Base-by-base conservation (phyloP, 495 filamentous ascomycete genomes). In the Lasiosphaeris hirsuta region DNA sequence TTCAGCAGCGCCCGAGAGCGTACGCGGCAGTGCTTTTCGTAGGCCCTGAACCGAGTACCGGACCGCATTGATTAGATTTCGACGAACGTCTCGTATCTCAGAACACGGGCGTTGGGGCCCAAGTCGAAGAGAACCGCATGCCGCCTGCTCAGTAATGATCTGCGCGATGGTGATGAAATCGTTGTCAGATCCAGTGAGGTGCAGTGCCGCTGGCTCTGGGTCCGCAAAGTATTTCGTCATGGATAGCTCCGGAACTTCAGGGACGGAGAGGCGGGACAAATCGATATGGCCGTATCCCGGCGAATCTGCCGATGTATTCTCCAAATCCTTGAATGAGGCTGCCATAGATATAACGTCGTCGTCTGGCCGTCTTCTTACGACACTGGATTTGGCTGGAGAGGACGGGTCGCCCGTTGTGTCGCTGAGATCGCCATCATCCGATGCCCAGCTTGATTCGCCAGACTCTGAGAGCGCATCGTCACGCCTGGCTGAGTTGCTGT, bases 61-160 rank as follows among this genome's bases (percentile, higher is more conserved):
- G 6, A 68, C 64, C 11, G 73, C 59, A 15, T 61, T 66, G 18
- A 69, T 61, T 39, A 79, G 61, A 17, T 68, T 65, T 19, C 72
- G 70, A 15, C 73, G 75, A 14, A 37, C 17, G 33, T 68, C 63
- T n/a, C 52, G 54, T 7, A 53, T 45, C 34, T 61, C 57, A 0
- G 51, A 47, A 11, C 9, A 47, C 8, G 45, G 51, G 8, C 38
- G 46, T 34, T 65, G 59, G 0, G 56, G 39, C 15, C 33, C 36
- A 9, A 66, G 44, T n/a, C 54, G 64, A 17, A 80, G 57, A 1
- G 68, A 75, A 2, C 78, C 73, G 15, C 69, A 76, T 6, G 78
- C 75, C 33, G 81, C 75, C 58, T 87, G 84, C 55, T 84, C 82
- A 2, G 81, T 82, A n/a, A 87, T 67, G 30, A 85, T 78, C 61